Evolutionary conservation across 306 rosid species (phyloP), one percentile per base, ranked within the genome.

Genomic region (Pachyrhizus erosus): DNA sequence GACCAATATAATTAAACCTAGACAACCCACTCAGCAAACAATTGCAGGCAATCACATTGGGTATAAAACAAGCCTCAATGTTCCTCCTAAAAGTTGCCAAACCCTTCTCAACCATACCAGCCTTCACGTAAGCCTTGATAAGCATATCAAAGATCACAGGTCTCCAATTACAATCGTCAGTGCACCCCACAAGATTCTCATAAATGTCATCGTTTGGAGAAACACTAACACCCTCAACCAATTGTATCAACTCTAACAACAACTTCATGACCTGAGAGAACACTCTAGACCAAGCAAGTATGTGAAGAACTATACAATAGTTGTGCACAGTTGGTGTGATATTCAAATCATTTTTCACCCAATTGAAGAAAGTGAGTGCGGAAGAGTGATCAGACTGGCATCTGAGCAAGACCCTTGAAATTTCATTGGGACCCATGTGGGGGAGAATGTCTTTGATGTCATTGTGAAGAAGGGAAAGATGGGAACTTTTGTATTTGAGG

Each of bases 91-190:
- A 93, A 82, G 93, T 70, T 76, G 29, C 23, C 23, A 90, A 88
- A 71, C 93, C 91, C 84, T 89, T 92, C 43, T 84, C 87, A 79
- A 91, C 75, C 97, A 86, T 89, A 66, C 89, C 91, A 26, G 20
- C 62, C 76, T 93, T 95, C 73, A 89, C 88, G 85, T 93, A 93
- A 67, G 96, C 98, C 96, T 93, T 95, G 15, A 90, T 77, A 46
- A 95, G 93, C 95, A 95, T 86, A 68, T 90, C 98, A 67, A 91
- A 90, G 4, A 91, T 37, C 23, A 85, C 88, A 1, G 97, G 97
- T 29, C 89, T 80, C 97, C 98, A 95, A 87, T 95, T 93, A 87
- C 98, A 95, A 76, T 89, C 88, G 74, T 89, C 89, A 43, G 89
- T 76, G 31, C 85, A 87, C 66, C 57, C 43, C 70, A 90, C 79